A percentile compares a stretch with the other conserved stretches of the same genome.
phyloP scores from a whole-genome alignment of 2,329 filamentous ascomycete genomes.

The Epichloe sibirici region DNA sequence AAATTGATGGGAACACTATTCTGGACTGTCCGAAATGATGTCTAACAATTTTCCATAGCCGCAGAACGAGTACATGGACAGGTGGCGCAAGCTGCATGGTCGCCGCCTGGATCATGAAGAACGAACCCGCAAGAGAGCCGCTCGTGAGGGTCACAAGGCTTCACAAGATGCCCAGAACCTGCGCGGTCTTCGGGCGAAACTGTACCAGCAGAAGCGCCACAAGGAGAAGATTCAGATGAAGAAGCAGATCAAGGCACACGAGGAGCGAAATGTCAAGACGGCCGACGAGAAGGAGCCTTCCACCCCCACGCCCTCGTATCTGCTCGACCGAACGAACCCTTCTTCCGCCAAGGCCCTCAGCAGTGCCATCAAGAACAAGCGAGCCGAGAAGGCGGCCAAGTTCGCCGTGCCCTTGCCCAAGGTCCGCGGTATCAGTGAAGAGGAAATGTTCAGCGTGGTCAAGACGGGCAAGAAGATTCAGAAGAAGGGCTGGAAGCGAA shows the following conservation, averaged over 20 bases:
- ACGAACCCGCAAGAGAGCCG: conserved; percentile 71
- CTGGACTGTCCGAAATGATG: not conserved
- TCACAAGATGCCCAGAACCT: conserved; percentile 89
- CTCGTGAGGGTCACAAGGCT: conserved; percentile 78
- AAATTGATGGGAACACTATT: too few relatives aligned
- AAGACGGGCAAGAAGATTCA: conserved; percentile 91
- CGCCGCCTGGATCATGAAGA: conserved; percentile 69
- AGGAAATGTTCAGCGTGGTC: conserved; percentile 96
- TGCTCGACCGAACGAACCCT: conserved; percentile 68
- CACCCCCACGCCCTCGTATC: conserved; percentile 79
- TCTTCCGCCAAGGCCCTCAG: conserved; percentile 56
- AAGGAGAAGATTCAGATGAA: conserved; percentile 98
- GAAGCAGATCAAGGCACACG: conserved; percentile 87
- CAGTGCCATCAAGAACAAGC: conserved; percentile 89
- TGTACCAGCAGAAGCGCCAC: conserved; percentile 85
- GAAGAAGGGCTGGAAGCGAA: conserved; percentile 70
- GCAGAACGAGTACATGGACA: conserved; percentile 71
- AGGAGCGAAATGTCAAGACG: conserved; percentile 92
- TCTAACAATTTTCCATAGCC: conserved; percentile 35
- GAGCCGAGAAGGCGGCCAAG: conserved; percentile 84
- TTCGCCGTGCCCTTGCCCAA: conserved; percentile 89
- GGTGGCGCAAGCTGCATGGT: conserved; percentile 48
- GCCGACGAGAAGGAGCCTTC: conserved; percentile 66
- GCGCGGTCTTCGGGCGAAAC: conserved; percentile 80
- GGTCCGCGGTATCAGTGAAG: conserved; percentile 80